These are phyloP conservation scores for Knoxia roxburghii DNA, from an alignment of 257 asterid genomes.

Conservation along the genomic window DNA sequence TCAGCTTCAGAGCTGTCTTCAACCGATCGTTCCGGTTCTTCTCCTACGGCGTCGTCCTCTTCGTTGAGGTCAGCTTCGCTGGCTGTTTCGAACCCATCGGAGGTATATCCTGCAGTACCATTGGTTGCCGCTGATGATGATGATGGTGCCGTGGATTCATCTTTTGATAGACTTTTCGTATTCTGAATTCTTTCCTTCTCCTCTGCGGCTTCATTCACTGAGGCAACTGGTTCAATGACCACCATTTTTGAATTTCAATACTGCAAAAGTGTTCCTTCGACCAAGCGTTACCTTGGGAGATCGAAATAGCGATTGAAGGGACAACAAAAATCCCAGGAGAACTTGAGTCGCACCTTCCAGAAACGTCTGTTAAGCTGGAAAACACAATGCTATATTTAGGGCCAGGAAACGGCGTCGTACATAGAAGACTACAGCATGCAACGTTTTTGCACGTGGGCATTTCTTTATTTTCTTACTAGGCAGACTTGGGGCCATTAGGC, in stretches of 20 bases:
- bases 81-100: conserved; percentile 96
- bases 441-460: too few species aligned
- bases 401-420: too few species aligned
- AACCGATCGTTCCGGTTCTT: background rate
- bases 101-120: conserved; percentile 34
- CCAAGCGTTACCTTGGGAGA: too few species aligned
- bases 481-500: too few species aligned
- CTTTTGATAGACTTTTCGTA: background rate
- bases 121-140: conserved; percentile 13
- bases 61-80: conserved; percentile 77
- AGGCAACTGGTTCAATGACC: conserved; percentile 11
- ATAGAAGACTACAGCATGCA: too few species aligned
- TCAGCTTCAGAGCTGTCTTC: background rate
- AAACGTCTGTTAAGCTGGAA: background rate
- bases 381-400: too few species aligned
- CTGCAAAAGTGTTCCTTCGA: background rate
- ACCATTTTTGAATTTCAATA: conserved; percentile 6
- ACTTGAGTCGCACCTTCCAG: background rate
- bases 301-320: background rate
- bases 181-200: background rate
- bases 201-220: background rate
- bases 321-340: background rate
- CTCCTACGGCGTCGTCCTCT: conserved; percentile 12
- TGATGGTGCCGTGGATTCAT: background rate
- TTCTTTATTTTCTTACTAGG: too few species aligned